phyloP scores from a whole-genome alignment of 495 filamentous ascomycete species.

The Penicillium mononematosum region DNA sequence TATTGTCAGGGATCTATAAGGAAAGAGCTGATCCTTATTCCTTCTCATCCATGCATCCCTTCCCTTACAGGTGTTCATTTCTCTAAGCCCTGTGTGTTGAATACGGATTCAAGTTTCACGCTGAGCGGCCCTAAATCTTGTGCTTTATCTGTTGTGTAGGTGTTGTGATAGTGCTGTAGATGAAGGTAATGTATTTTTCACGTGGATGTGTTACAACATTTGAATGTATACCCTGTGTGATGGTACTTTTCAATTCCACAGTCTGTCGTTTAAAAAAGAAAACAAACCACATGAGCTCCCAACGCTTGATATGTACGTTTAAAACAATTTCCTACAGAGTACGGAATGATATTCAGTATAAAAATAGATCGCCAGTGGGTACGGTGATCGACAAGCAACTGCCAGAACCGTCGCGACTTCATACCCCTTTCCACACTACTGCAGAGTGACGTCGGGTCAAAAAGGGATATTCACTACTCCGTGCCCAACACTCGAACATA shows the following conservation, averaged over 20 bases:
- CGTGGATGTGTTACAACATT: neutral
- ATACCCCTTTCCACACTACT: constrained; percentile 13
- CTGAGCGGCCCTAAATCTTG: neutral
- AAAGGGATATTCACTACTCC: neutral
- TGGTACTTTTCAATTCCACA: neutral
- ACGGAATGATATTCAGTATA: neutral
- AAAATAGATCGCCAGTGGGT: constrained; percentile 9
- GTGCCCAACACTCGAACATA: neutral
- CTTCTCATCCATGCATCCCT: neutral
- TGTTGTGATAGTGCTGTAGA: neutral
- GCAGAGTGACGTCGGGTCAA: constrained; percentile 17
- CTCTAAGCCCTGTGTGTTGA: neutral
- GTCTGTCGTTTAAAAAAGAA: neutral
- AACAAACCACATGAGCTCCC: neutral
- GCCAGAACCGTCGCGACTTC: constrained; percentile 6
- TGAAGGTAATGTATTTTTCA: neutral
- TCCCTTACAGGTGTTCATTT: neutral
- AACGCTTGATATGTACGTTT: neutral
- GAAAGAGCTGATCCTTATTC: neutral
- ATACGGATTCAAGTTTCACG: neutral
- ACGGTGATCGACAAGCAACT: constrained; percentile 7
- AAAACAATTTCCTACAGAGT: neutral
- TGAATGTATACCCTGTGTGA: neutral
- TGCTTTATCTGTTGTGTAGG: no score
- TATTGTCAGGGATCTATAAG: constrained; percentile 47